Conservation (phyloP, 441 rosid genomes). For the Brassica balearica region DNA sequence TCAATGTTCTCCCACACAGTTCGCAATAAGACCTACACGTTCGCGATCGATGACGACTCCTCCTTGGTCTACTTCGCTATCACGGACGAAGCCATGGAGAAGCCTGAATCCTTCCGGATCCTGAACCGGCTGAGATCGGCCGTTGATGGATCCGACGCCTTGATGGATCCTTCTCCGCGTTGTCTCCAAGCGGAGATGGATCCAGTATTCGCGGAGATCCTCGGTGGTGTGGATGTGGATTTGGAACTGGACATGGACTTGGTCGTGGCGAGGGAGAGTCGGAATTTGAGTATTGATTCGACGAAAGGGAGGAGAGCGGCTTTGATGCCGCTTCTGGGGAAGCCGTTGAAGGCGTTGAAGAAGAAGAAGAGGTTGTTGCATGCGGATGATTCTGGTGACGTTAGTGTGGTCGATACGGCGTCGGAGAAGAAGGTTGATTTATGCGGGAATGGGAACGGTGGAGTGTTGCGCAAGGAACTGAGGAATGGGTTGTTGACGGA, state of each 20-base stretch:
- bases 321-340: constrained; percentile 60
- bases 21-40: constrained; percentile 60
- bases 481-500: constrained; percentile 52
- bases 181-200: constrained; percentile 64
- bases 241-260: constrained; percentile 56
- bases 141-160: constrained; percentile 49
- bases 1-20: constrained; percentile 75
- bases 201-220: constrained; percentile 55
- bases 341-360: constrained; percentile 63
- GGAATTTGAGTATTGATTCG: constrained; percentile 61
- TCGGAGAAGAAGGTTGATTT: constrained; percentile 51
- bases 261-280: constrained; percentile 46
- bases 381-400: constrained; percentile 29
- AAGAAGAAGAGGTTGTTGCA: constrained; percentile 69
- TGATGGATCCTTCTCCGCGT: constrained; percentile 41
- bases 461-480: constrained; percentile 52
- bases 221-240: constrained; percentile 53
- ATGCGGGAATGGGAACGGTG: constrained; percentile 47
- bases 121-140: constrained; percentile 59
- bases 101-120: constrained; percentile 59
- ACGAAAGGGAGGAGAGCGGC: constrained; percentile 49
- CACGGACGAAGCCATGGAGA: constrained; percentile 53
- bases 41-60: constrained; percentile 56
- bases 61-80: constrained; percentile 71
- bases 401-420: constrained; percentile 25